A percentile compares a stretch with the other conserved stretches of the same genome.
Evolutionary conservation across 2,329 filamentous ascomycete species (phyloP).

Genomic region (Cladophialophora carrionii): DNA sequence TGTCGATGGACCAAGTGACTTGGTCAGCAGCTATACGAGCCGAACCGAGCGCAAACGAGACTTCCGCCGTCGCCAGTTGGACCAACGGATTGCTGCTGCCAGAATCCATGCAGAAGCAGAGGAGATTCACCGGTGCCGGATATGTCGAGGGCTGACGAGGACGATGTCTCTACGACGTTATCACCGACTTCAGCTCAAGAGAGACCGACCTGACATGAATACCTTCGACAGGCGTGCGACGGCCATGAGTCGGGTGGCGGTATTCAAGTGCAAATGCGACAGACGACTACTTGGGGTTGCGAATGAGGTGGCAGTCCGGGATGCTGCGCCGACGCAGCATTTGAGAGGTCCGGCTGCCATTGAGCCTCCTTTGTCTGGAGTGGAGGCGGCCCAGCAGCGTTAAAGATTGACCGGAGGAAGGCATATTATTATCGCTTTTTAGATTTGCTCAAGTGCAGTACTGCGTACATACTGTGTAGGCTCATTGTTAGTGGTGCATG

Average conservation of each 20-base stretch:
- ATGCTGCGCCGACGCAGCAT: constrained; percentile 6
- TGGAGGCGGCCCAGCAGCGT: background rate
- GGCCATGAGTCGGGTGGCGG: constrained; percentile 19
- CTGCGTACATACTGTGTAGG: background rate
- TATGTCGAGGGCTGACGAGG: constrained; percentile 20
- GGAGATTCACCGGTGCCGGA: constrained; percentile 17
- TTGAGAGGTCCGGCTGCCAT: constrained; percentile 5
- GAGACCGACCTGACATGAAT: constrained; percentile 25
- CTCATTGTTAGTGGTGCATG: constrained; percentile 13
- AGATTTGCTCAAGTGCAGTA: background rate
- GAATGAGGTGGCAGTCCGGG: background rate
- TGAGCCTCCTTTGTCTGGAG: constrained; percentile 1
- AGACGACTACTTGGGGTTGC: constrained; percentile 1
- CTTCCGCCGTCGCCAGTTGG: constrained; percentile 15
- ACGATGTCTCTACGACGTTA: constrained; percentile 20
- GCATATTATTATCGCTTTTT: constrained; percentile 4
- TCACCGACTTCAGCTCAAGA: constrained; percentile 23
- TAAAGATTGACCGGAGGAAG: background rate
- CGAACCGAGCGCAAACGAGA: constrained; percentile 19
- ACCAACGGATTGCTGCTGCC: constrained; percentile 21
- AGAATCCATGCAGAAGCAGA: constrained; percentile 26
- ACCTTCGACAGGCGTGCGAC: constrained; percentile 15
- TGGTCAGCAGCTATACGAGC: constrained; percentile 6
- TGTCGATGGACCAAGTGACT: constrained; percentile 27
- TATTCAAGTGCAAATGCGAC: constrained; percentile 23